A percentile compares a stretch with the other conserved stretches of the same genome.
These are phyloP conservation scores for Candida neerlandica DNA, from an alignment of 1,139 yeast species.

Conservation along the genomic window DNA sequence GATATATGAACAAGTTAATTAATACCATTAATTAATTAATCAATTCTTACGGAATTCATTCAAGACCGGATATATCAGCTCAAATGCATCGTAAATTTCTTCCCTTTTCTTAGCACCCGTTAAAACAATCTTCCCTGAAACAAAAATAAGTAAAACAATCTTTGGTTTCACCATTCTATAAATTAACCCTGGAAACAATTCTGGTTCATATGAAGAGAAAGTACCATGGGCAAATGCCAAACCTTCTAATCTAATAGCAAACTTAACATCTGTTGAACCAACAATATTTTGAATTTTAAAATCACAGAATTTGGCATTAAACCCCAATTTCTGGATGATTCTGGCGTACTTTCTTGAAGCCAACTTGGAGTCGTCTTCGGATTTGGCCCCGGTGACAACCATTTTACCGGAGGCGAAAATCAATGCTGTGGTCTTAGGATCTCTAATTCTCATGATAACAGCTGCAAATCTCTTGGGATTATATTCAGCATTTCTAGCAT, in stretches of 20 bases:
- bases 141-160: conserved; percentile 92
- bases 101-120: conserved; percentile 99
- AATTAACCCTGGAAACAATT: conserved; percentile 95
- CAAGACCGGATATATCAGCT: conserved; percentile 96
- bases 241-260: conserved; percentile 97
- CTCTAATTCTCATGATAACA: conserved; percentile 98
- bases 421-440: conserved; percentile 96
- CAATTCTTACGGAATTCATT: conserved; percentile 85
- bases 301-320: conserved; percentile 93
- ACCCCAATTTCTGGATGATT: conserved; percentile 96
- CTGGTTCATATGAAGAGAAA: conserved; percentile 98
- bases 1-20: background rate
- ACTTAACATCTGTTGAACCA: conserved; percentile 97
- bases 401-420: conserved; percentile 98
- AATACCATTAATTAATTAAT: conserved; percentile 1
- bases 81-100: conserved; percentile 97
- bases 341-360: conserved; percentile 98
- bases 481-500: conserved; percentile 98
- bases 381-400: conserved; percentile 99
- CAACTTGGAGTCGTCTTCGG: conserved; percentile 95
- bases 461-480: conserved; percentile 99
- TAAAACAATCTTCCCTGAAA: conserved; percentile 94
- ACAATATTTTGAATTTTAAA: conserved; percentile 97
- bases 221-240: conserved; percentile 98
- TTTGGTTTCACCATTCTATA: conserved; percentile 99